These are phyloP conservation scores for Tulasnella sp. DNA, from an alignment of 768 basidiomycete genomes.

Conservation along the genomic window DNA sequence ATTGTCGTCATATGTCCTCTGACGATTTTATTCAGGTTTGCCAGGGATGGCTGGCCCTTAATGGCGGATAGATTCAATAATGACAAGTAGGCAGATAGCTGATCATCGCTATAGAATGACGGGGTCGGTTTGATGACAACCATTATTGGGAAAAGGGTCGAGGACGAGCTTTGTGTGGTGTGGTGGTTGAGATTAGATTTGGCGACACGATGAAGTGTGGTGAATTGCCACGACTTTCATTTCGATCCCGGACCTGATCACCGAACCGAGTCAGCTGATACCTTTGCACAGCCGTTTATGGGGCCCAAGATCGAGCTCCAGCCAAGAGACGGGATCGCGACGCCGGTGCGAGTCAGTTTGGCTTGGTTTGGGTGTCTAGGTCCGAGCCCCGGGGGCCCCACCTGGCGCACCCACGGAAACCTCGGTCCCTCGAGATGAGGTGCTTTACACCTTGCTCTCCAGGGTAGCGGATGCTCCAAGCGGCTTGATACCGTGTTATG, in stretches of 20 bases:
- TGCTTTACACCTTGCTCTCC: no score
- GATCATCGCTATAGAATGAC: conserved; percentile 19
- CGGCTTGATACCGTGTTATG: no score
- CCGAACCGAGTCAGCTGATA: background rate
- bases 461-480: no score
- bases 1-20: conserved; percentile 11
- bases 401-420: no score
- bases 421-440: no score
- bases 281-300: background rate
- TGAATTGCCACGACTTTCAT: background rate
- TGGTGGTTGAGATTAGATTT: background rate
- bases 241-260: background rate
- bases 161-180: background rate
- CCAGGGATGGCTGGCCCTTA: conserved; percentile 7
- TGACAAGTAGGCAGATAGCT: background rate
- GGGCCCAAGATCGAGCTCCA: background rate
- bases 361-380: no score
- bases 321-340: background rate
- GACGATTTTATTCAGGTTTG: background rate
- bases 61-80: background rate
- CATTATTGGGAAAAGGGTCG: background rate
- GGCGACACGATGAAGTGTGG: background rate
- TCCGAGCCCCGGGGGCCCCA: no score
- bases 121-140: background rate
- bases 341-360: background rate